A percentile compares a stretch with the other conserved stretches of the same genome.
Conservation (phyloP, 176 grass and related monocot species). For the Zoysia pacifica region DNA sequence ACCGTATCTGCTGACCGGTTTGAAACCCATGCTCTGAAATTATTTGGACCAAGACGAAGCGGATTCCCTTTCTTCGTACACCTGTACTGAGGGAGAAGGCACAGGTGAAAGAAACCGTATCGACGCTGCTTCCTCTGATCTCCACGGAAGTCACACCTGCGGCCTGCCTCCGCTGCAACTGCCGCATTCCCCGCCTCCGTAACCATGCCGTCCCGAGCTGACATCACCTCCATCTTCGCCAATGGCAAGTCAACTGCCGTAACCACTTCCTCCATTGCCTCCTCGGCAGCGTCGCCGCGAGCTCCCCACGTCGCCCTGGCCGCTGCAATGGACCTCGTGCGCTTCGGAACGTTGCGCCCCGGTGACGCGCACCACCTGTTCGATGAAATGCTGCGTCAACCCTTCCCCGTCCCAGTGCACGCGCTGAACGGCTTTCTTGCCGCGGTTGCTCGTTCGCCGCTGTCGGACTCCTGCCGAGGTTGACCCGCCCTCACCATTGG, state of each 20-base stretch:
- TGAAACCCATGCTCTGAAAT: too few relatives aligned
- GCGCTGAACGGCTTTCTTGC: neutral
- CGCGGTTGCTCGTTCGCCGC: neutral
- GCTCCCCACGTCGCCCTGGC: neutral
- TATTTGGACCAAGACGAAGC: too few relatives aligned
- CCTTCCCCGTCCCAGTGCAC: neutral
- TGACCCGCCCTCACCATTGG: neutral
- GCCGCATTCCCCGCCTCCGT: too few relatives aligned
- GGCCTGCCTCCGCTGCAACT: too few relatives aligned
- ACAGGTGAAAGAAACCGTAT: too few relatives aligned
- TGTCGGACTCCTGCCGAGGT: neutral
- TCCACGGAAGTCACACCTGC: too few relatives aligned
- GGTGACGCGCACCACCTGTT: slow-evolving; percentile 12
- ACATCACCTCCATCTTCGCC: neutral
- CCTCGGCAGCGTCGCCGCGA: neutral
- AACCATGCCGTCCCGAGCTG: slow-evolving; percentile 1
- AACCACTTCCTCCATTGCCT: neutral
- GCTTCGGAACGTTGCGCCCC: neutral
- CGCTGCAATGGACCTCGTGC: neutral
- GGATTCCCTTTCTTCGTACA: too few relatives aligned
- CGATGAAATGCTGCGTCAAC: slow-evolving; percentile 6
- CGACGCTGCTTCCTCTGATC: too few relatives aligned
- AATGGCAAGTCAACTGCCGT: too few relatives aligned
- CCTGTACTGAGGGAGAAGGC: too few relatives aligned
- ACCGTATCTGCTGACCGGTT: too few relatives aligned